Evolutionary conservation across 176 grass and related monocot genomes (phyloP).

Genomic region (Avena atlantica): DNA sequence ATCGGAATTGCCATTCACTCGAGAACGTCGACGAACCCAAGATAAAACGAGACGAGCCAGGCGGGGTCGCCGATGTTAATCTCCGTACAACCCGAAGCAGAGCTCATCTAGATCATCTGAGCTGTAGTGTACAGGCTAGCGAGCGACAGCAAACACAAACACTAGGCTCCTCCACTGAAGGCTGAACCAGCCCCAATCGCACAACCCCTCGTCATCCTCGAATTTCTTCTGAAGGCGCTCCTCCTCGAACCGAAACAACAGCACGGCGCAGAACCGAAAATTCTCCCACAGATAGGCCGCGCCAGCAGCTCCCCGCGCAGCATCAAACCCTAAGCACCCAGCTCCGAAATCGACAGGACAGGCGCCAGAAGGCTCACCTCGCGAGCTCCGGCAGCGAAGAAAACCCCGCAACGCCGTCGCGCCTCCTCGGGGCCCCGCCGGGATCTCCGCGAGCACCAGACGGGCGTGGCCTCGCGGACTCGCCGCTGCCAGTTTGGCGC

Average conservation of each 20-base stretch:
- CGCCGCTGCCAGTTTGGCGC: not conserved
- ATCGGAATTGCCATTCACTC: not conserved
- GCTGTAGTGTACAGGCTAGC: not conserved
- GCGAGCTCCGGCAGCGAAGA: conserved; percentile 4
- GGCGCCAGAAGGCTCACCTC: conserved; percentile 43
- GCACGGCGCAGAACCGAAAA: not conserved
- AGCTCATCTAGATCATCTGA: not conserved
- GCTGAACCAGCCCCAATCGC: not conserved
- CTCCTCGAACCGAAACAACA: not conserved
- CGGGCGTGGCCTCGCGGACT: not conserved
- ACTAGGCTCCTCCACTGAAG: not conserved
- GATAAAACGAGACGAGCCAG: not conserved
- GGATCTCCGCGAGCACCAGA: not conserved
- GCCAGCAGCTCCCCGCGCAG: no score
- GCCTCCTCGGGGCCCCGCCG: not conserved
- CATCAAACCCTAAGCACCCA: not conserved
- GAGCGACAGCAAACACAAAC: not conserved
- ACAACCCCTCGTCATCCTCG: not conserved
- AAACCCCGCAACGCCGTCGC: not conserved
- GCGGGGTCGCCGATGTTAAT: conserved; percentile 3
- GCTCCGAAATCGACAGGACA: not conserved
- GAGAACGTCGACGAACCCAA: conserved; percentile 7
- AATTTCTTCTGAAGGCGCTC: not conserved
- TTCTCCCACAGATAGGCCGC: not conserved
- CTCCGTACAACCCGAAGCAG: not conserved